Evolutionary conservation across 2,329 filamentous ascomycete genomes (phyloP), one percentile per base, ranked within the genome.

Genomic region (Hypoxylon sp.): DNA sequence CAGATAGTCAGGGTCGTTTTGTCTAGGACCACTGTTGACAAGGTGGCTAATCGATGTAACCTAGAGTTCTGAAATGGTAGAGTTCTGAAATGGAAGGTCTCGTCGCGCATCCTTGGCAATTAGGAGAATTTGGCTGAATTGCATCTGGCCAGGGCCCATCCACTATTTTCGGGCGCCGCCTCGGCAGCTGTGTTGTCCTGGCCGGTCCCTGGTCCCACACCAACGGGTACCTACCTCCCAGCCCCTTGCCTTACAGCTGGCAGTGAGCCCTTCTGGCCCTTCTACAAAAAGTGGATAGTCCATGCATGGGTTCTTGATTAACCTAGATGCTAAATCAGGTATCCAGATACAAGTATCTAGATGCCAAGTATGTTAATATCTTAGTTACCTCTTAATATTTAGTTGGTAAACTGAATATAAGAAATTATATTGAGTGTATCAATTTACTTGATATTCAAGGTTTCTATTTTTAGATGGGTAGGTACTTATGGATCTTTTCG

Each of bases 81-180:
- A n/a, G n/a, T n/a, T 52, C 49, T 24, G 53, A 53, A 43, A 49
- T 58, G 32, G 34, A 47, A 28, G 43, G 56, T 61, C 28, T 53
- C 46, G 32, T 24, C 48, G 34, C 56, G 58, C 44, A 52, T 46
- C 26, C 62, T 70, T 68, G 64, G 65, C 65, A 68, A 67, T 69
- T 67, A 64, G 55, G 59, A 55, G 66, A 59, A 63, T 62, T 66
- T 56, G 69, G 68, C 65, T 71, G 68, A 71, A 72, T 63, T 62
- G 50, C 39, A 54, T 54, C 52, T 52, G 32, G 47, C 53, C 49
- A 30, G 60, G 26, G 26, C 26, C 30, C 8, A 32, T 32, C 13
- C 13, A 2, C 30, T 11, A 7, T 50, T 50, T 37, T 37, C 24
- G 22, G 37, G 48, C 51, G 52, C 63, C 39, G 39, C 56, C 57